A percentile compares a stretch with the other conserved stretches of the same genome.
phyloP scores from a whole-genome alignment of 1,284 basidiomycete species.

The Megacollybia platyphylla region DNA sequence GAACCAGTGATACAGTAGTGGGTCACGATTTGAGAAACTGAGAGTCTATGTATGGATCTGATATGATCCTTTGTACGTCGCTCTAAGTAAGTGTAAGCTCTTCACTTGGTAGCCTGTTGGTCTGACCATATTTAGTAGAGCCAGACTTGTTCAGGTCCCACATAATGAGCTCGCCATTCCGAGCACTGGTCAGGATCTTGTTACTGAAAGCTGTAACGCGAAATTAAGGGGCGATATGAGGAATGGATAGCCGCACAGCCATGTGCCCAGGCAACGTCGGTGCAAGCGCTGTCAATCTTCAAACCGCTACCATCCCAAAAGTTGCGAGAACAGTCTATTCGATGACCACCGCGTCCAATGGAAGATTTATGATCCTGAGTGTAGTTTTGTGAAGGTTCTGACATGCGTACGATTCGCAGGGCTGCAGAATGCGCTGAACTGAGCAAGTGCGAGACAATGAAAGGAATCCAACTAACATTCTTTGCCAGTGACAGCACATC shows the following conservation, averaged over 20 bases:
- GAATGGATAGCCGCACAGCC: slow-evolving; percentile 39
- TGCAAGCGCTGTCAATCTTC: slow-evolving; percentile 64
- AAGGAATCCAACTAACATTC: slow-evolving; percentile 39
- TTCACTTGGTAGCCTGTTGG: slow-evolving; percentile 3
- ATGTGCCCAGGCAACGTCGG: slow-evolving; percentile 74
- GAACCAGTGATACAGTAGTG: slow-evolving; percentile 74
- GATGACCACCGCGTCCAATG: slow-evolving; percentile 44
- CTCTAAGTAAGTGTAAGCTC: slow-evolving; percentile 27
- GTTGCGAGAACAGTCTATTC: slow-evolving; percentile 57
- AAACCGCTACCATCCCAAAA: slow-evolving; percentile 62
- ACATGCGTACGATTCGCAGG: slow-evolving; percentile 50
- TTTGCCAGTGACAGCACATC: slow-evolving; percentile 61
- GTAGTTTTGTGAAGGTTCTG: slow-evolving; percentile 25
- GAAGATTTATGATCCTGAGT: slow-evolving; percentile 36
- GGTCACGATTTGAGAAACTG: slow-evolving; percentile 46
- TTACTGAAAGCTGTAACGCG: slow-evolving; percentile 46
- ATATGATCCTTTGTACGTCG: slow-evolving; percentile 62
- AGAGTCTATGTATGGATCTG: slow-evolving; percentile 65
- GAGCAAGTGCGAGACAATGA: slow-evolving; percentile 1
- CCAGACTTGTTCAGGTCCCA: slow-evolving; percentile 72
- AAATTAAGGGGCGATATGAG: slow-evolving; percentile 3
- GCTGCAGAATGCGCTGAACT: slow-evolving; percentile 24
- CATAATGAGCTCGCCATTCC: slow-evolving; percentile 75
- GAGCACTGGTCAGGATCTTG: slow-evolving; percentile 74
- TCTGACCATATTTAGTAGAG: slow-evolving; percentile 55